Evolutionary conservation across 768 basidiomycete species (phyloP).

Genomic region (Cytidiella melzeri): DNA sequence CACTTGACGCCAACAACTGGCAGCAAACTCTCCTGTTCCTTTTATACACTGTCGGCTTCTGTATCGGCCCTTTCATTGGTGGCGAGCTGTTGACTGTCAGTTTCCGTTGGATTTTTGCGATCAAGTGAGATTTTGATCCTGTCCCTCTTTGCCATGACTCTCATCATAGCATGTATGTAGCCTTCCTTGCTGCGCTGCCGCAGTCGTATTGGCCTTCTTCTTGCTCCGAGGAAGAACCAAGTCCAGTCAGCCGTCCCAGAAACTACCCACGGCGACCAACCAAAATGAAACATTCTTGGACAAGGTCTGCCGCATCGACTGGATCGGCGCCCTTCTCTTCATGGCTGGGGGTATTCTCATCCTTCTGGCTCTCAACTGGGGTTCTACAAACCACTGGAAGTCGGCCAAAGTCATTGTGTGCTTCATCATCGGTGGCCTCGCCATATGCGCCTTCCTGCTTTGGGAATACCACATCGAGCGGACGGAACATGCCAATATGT

Average conservation of each 20-base stretch:
- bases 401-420: conserved; percentile 38
- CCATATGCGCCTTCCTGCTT: conserved; percentile 32
- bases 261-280: conserved; percentile 7
- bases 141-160: not conserved
- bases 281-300: conserved; percentile 17
- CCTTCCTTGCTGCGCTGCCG: conserved; percentile 32
- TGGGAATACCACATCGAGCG: conserved; percentile 40
- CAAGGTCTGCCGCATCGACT: conserved; percentile 35
- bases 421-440: conserved; percentile 38
- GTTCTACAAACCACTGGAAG: conserved; percentile 38
- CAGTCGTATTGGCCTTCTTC: conserved; percentile 34
- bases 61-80: conserved; percentile 39
- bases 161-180: conserved; percentile 19
- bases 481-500: conserved; percentile 6
- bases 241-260: conserved; percentile 12
- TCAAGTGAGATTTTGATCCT: conserved; percentile 34
- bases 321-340: conserved; percentile 41
- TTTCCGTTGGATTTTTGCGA: conserved; percentile 51
- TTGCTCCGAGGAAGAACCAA: conserved; percentile 32
- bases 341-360: conserved; percentile 38
- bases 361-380: conserved; percentile 47
- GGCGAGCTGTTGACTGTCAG: conserved; percentile 33
- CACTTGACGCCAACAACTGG: conserved; percentile 36
- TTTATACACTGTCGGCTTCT: conserved; percentile 38
- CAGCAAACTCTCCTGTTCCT: conserved; percentile 37